Conservation (phyloP, 345 rosid species). For the Acer campestre region DNA sequence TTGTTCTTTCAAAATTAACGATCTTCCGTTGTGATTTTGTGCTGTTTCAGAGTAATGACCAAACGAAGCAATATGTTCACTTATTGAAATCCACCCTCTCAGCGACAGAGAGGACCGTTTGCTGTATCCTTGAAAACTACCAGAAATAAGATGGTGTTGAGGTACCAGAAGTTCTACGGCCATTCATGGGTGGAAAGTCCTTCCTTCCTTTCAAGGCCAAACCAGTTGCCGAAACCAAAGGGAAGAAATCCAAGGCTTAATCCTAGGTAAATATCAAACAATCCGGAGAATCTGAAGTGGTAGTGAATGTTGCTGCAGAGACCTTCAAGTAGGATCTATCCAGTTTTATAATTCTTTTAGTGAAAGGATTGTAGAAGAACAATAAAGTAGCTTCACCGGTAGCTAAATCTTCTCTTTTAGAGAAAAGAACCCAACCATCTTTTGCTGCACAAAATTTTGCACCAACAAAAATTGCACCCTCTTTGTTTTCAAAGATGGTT, state of each 20-base stretch:
- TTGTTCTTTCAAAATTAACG: neutral
- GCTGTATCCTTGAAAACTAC: conserved; percentile 91
- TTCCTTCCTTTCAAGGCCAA: conserved; percentile 80
- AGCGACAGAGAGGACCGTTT: conserved; percentile 92
- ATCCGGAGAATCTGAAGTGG: too few species aligned
- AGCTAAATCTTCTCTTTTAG: too few species aligned
- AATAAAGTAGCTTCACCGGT: too few species aligned
- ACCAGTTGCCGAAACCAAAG: conserved; percentile 50
- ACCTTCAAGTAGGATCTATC: too few species aligned
- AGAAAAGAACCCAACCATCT: too few species aligned
- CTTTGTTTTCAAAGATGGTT: too few species aligned
- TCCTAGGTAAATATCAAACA: neutral
- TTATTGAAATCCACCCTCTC: conserved; percentile 90
- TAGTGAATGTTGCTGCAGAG: too few species aligned
- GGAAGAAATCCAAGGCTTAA: conserved; percentile 51
- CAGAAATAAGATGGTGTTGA: conserved; percentile 86
- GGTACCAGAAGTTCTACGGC: conserved; percentile 67
- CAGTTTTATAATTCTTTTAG: too few species aligned
- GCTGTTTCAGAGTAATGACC: conserved; percentile 69
- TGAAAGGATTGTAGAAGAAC: too few species aligned
- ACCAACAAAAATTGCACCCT: too few species aligned
- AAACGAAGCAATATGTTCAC: conserved; percentile 80
- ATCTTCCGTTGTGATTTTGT: conserved; percentile 1
- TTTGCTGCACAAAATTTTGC: too few species aligned
- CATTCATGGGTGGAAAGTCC: conserved; percentile 68